Evolutionary conservation across 768 basidiomycete species (phyloP).

Genomic region (Tylopilus cervinicoccineus): DNA sequence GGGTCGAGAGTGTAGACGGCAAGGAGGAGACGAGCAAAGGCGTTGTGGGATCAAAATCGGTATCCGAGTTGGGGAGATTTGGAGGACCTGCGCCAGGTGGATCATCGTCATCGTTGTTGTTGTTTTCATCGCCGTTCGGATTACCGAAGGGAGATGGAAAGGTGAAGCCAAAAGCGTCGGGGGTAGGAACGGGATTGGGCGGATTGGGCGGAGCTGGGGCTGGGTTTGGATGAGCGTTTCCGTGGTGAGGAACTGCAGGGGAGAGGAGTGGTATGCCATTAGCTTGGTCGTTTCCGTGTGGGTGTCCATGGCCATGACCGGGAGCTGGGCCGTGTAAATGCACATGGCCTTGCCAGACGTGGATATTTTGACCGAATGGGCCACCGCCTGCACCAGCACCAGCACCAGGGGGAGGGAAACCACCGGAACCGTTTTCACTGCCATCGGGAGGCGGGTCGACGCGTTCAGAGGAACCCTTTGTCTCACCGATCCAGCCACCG

Average conservation of each 20-base stretch:
- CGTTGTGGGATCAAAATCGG: constrained; percentile 15
- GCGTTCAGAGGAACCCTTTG: constrained; percentile 23
- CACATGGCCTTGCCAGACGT: constrained; percentile 1
- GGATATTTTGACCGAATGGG: constrained; percentile 5
- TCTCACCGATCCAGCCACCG: constrained; percentile 33
- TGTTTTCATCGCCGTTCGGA: background rate
- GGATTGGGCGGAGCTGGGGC: background rate
- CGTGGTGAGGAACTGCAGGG: background rate
- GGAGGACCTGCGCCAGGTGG: constrained; percentile 1
- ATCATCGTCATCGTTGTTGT: background rate
- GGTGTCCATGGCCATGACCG: background rate
- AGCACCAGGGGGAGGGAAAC: background rate
- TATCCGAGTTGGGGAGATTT: background rate
- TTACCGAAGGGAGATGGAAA: constrained; percentile 10
- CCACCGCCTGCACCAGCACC: background rate
- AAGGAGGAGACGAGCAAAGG: constrained; percentile 31
- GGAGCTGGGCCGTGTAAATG: constrained; percentile 5
- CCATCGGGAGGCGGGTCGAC: background rate
- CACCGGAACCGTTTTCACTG: background rate
- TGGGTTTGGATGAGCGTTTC: background rate
- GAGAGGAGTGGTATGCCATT: constrained; percentile 17
- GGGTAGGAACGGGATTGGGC: constrained; percentile 1
- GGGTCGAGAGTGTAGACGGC: constrained; percentile 32
- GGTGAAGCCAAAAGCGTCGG: constrained; percentile 7
- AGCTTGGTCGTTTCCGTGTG: background rate